Evolutionary conservation across 2,329 filamentous ascomycete genomes (phyloP).

Genomic region (Neoarthrinium moseri): DNA sequence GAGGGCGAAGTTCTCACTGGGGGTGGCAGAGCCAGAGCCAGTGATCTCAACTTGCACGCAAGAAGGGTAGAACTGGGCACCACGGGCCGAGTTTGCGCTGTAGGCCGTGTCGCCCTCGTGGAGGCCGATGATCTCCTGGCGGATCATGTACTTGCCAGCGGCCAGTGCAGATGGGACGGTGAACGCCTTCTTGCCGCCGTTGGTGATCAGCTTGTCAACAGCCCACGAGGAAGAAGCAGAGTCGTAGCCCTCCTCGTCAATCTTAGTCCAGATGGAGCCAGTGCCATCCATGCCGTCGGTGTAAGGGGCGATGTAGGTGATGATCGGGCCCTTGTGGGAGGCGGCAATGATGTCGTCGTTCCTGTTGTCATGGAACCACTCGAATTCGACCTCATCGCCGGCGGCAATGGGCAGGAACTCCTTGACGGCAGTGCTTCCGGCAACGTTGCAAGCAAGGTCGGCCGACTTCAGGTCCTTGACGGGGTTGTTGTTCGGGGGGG

Average conservation of each 20-base stretch:
- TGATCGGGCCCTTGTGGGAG: slow-evolving; percentile 53
- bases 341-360: slow-evolving; percentile 50
- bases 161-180: slow-evolving; percentile 36
- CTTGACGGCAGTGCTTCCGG: slow-evolving; percentile 32
- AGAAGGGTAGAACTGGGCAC: slow-evolving; percentile 54
- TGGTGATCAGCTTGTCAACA: slow-evolving; percentile 47
- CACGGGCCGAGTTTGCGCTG: slow-evolving; percentile 32
- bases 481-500: slow-evolving; percentile 40
- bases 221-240: slow-evolving; percentile 41
- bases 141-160: slow-evolving; percentile 40
- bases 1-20: slow-evolving; percentile 42
- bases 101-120: slow-evolving; percentile 31
- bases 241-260: slow-evolving; percentile 37
- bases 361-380: slow-evolving; percentile 51
- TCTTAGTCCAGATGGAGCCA: slow-evolving; percentile 50
- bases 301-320: slow-evolving; percentile 50
- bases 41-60: slow-evolving; percentile 62
- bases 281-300: slow-evolving; percentile 35
- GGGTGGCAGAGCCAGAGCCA: slow-evolving; percentile 48
- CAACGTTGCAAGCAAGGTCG: slow-evolving; percentile 43
- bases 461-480: slow-evolving; percentile 43
- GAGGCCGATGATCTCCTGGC: slow-evolving; percentile 38
- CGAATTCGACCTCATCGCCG: slow-evolving; percentile 45
- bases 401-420: slow-evolving; percentile 42
- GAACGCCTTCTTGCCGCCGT: slow-evolving; percentile 42